phyloP scores from a whole-genome alignment of 2,329 filamentous ascomycete species.

The Elsinoe ampelina region DNA sequence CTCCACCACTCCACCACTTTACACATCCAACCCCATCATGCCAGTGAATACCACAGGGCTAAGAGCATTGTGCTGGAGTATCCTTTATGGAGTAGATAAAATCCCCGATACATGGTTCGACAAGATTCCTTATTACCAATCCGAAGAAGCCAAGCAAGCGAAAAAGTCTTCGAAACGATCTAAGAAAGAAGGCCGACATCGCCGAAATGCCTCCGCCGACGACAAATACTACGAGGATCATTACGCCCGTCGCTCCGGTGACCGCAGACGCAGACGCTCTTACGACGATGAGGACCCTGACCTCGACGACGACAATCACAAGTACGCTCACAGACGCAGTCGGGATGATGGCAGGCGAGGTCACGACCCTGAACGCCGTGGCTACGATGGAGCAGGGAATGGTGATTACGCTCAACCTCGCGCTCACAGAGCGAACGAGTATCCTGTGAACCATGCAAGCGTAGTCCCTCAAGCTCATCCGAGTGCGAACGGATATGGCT shows the following conservation, averaged over 20 bases:
- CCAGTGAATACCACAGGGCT: constrained; percentile 15
- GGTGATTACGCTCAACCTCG: constrained; percentile 8
- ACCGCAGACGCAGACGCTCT: constrained; percentile 39
- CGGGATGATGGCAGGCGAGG: background rate
- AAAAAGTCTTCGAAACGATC: constrained; percentile 14
- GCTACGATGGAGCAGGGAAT: constrained; percentile 3
- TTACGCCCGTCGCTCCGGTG: constrained; percentile 38
- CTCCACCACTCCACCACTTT: background rate
- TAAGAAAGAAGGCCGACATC: constrained; percentile 18
- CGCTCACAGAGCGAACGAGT: background rate
- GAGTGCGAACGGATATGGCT: background rate
- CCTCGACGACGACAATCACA: constrained; percentile 22
- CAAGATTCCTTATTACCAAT: constrained; percentile 30
- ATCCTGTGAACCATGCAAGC: background rate
- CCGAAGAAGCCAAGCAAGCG: constrained; percentile 18
- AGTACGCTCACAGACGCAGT: constrained; percentile 17
- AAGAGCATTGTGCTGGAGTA: constrained; percentile 17
- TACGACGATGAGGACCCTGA: constrained; percentile 85
- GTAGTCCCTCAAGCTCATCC: background rate
- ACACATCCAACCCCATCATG: constrained; percentile 4
- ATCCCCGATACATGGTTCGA: constrained; percentile 32
- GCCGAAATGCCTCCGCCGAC: constrained; percentile 37
- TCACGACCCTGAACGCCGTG: background rate
- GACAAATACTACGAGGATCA: constrained; percentile 34
- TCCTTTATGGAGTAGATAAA: constrained; percentile 23